Evolutionary conservation across 495 filamentous ascomycete species (phyloP).

Genomic region (Parmelia sp.): DNA sequence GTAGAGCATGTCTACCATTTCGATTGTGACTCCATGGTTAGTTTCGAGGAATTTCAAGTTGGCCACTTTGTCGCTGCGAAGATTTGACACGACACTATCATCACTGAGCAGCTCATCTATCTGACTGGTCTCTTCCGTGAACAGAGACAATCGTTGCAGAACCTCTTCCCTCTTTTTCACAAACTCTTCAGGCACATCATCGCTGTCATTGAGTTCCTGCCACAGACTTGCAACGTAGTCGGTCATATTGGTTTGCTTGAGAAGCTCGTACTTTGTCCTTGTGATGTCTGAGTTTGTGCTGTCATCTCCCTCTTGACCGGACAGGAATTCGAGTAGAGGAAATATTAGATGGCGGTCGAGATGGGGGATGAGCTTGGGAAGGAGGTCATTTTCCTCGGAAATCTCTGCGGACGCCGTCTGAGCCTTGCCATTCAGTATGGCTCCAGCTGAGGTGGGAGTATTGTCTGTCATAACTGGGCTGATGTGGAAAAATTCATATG

Average conservation of each 20-base stretch:
- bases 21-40: conserved; percentile 82
- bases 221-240: conserved; percentile 90
- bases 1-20: conserved; percentile 91
- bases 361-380: conserved; percentile 82
- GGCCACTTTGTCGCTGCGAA: conserved; percentile 91
- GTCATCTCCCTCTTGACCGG: conserved; percentile 53
- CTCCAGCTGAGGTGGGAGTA: conserved; percentile 47
- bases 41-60: conserved; percentile 96
- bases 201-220: conserved; percentile 73
- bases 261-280: conserved; percentile 79
- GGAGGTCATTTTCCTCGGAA: conserved; percentile 66
- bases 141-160: conserved; percentile 67
- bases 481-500: background rate
- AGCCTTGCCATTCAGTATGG: conserved; percentile 49
- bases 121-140: conserved; percentile 76
- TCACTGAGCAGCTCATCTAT: conserved; percentile 77
- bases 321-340: conserved; percentile 78
- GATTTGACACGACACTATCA: conserved; percentile 77
- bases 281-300: conserved; percentile 66
- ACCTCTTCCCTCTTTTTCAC: conserved; percentile 83
- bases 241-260: conserved; percentile 96
- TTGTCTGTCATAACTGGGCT: conserved; percentile 62
- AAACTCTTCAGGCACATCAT: conserved; percentile 76
- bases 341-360: conserved; percentile 96
- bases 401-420: conserved; percentile 48